Conservation (phyloP, 2,329 filamentous ascomycete species). For the Cadophora malorum region DNA sequence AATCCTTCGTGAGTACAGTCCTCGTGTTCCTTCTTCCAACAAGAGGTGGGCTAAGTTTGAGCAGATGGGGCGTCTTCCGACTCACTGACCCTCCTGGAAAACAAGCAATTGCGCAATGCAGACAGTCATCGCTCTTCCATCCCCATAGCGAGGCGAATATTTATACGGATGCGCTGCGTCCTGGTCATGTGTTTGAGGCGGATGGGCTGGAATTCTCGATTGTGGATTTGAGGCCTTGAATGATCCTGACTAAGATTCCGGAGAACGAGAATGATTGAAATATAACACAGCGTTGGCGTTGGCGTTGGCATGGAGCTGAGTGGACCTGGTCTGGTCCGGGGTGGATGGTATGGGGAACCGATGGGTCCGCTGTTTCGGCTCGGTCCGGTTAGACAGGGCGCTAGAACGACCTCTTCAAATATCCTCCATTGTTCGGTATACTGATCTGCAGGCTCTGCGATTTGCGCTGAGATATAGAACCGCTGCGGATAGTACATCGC, state of each 20-base stretch:
- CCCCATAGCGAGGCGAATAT: constrained; percentile 58
- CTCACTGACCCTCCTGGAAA: constrained; percentile 92
- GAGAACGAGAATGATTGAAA: neutral
- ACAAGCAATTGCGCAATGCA: constrained; percentile 82
- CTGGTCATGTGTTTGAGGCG: constrained; percentile 65
- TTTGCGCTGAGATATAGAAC: neutral
- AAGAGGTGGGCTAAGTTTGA: constrained; percentile 23
- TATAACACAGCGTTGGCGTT: constrained; percentile 20
- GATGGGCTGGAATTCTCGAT: constrained; percentile 65
- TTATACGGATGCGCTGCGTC: constrained; percentile 52
- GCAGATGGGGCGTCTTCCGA: constrained; percentile 87
- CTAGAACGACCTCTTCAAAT: neutral
- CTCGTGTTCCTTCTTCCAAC: neutral
- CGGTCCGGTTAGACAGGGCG: neutral
- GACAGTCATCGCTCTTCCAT: constrained; percentile 82
- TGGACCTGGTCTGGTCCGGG: neutral
- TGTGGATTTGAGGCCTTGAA: constrained; percentile 62
- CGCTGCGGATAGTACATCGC: too few species aligned
- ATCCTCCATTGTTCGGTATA: neutral
- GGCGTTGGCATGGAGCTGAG: neutral
- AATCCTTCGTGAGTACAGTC: constrained; percentile 69
- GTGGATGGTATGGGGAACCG: too few species aligned
- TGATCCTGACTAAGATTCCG: too few species aligned
- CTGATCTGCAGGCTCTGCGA: neutral
- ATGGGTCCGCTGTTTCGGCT: neutral